Percentiles rank a stretch among this genome's conserved stretches.
Conservation (phyloP, 2,329 filamentous ascomycete genomes). For the Salinomyces thailandicus region DNA sequence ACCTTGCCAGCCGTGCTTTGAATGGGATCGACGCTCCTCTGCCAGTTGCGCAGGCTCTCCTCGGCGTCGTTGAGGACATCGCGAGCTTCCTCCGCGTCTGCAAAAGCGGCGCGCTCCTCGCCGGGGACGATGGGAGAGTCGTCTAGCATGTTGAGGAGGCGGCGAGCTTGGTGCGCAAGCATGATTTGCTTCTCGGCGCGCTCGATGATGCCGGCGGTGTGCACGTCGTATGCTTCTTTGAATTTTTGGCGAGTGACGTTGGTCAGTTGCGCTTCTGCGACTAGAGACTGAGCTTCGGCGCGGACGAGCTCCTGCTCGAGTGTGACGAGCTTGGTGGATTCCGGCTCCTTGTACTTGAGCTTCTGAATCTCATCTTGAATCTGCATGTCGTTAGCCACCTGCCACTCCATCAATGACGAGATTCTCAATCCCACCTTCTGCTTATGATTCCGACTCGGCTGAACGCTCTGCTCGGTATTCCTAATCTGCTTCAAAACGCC, state of each 20-base stretch:
- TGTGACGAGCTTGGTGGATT: constrained; percentile 67
- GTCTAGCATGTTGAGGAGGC: constrained; percentile 75
- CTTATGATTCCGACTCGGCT: constrained; percentile 81
- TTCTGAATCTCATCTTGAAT: constrained; percentile 85
- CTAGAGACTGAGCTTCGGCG: constrained; percentile 88
- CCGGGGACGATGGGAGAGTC: constrained; percentile 84
- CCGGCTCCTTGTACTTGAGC: constrained; percentile 84
- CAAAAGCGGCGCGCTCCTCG: constrained; percentile 61
- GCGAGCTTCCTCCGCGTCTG: constrained; percentile 55
- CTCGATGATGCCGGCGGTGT: constrained; percentile 86
- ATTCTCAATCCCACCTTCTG: constrained; percentile 49
- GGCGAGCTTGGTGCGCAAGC: constrained; percentile 78
- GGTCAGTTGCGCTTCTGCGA: constrained; percentile 90
- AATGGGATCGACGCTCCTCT: constrained; percentile 45
- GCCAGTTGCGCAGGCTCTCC: constrained; percentile 72
- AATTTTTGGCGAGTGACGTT: constrained; percentile 94
- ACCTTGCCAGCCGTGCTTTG: constrained; percentile 38
- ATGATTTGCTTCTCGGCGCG: constrained; percentile 95
- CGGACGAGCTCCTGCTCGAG: constrained; percentile 94
- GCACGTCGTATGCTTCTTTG: constrained; percentile 84
- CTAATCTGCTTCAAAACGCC: constrained; percentile 78
- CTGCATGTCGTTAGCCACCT: too few relatives aligned
- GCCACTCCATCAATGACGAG: too few relatives aligned
- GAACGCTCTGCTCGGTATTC: constrained; percentile 90
- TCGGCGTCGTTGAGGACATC: constrained; percentile 90